Evolutionary conservation across 345 rosid genomes (phyloP).

Genomic region (Salix purpurea): DNA sequence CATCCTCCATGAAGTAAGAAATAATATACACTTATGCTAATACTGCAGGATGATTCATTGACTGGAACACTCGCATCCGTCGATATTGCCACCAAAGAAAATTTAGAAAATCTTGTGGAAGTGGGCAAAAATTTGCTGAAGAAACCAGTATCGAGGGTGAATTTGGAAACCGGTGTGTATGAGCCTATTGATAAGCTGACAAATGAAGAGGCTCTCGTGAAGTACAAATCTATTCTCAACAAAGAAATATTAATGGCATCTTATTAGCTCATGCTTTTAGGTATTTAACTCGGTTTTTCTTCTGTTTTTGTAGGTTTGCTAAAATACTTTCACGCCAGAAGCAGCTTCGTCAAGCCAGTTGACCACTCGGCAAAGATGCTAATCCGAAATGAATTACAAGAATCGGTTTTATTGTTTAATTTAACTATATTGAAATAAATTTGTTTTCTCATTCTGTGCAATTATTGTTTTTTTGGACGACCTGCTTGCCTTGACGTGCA

Average conservation of each 20-base stretch:
- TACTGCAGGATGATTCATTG: constrained; percentile 29
- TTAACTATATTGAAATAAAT: too few species aligned
- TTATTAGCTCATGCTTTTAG: neutral
- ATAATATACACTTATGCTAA: too few species aligned
- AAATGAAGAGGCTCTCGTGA: constrained; percentile 53
- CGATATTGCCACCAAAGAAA: constrained; percentile 43
- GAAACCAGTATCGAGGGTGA: constrained; percentile 46
- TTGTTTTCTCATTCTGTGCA: too few species aligned
- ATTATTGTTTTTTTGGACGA: too few species aligned
- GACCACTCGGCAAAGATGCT: constrained; percentile 19
- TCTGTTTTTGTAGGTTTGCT: constrained; percentile 42
- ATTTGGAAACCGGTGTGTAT: constrained; percentile 42
- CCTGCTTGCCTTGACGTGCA: too few species aligned
- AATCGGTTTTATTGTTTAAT: too few species aligned
- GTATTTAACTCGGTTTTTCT: neutral
- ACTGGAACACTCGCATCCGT: constrained; percentile 47
- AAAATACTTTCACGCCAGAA: constrained; percentile 54
- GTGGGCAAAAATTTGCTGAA: constrained; percentile 48
- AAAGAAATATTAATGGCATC: neutral
- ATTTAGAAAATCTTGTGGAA: constrained; percentile 40
- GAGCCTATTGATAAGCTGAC: constrained; percentile 33
- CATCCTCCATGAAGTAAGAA: too few species aligned
- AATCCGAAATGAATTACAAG: neutral
- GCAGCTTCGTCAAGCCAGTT: constrained; percentile 36
- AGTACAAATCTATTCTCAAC: constrained; percentile 11